Evolutionary conservation across 2,329 filamentous ascomycete genomes (phyloP).

Genomic region (Fusarium tjaetaba): DNA sequence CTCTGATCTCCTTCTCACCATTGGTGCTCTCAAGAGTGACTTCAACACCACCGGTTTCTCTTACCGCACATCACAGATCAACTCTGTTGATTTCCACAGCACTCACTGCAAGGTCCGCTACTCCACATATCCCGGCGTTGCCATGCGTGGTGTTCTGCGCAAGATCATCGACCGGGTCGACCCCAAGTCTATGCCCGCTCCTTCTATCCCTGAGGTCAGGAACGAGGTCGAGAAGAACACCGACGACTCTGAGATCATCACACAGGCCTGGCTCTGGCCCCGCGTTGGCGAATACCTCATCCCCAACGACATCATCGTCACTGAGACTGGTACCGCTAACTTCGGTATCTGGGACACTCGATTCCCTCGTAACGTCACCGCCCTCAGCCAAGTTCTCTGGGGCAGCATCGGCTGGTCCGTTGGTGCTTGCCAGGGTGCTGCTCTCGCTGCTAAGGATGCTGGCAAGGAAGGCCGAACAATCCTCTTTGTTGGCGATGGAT

Average conservation of each 20-base stretch:
- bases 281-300: constrained; percentile 77
- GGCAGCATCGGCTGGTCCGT: constrained; percentile 72
- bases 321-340: constrained; percentile 88
- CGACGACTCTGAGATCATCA: constrained; percentile 61
- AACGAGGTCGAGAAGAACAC: constrained; percentile 58
- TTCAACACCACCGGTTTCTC: constrained; percentile 88
- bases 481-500: constrained; percentile 89
- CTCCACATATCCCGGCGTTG: constrained; percentile 79
- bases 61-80: constrained; percentile 79
- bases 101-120: constrained; percentile 78
- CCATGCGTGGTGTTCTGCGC: constrained; percentile 80
- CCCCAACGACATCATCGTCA: constrained; percentile 80
- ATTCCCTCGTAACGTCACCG: constrained; percentile 81
- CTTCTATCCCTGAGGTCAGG: constrained; percentile 62
- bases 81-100: constrained; percentile 84
- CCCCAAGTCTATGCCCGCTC: constrained; percentile 65
- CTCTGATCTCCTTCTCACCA: constrained; percentile 75
- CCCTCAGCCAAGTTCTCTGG: constrained; percentile 83
- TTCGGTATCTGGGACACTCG: constrained; percentile 89
- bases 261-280: constrained; percentile 82
- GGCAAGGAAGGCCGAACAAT: constrained; percentile 72
- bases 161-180: constrained; percentile 72
- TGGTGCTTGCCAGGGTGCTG: constrained; percentile 70
- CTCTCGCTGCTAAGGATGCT: constrained; percentile 76
- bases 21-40: constrained; percentile 77